A percentile compares a stretch with the other conserved stretches of the same genome.
Evolutionary conservation across 2,329 filamentous ascomycete genomes (phyloP).

Genomic region (Exophiala sp.): DNA sequence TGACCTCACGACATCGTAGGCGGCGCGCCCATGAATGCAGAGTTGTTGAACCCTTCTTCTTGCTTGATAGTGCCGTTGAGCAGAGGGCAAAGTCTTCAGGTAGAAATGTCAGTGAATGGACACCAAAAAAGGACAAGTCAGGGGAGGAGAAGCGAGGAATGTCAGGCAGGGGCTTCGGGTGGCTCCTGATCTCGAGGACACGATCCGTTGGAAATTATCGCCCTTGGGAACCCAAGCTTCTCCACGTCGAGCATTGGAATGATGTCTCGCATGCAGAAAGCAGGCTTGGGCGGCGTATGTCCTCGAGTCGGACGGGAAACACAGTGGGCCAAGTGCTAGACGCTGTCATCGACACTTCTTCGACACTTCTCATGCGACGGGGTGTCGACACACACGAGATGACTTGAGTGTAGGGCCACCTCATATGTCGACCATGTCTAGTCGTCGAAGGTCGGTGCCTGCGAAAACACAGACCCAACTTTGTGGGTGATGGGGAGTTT

Average conservation of each 20-base stretch:
- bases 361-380: too few relatives aligned
- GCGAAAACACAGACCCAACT: constrained; percentile 16
- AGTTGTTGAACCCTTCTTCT: constrained; percentile 42
- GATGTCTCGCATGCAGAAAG: constrained; percentile 4
- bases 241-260: constrained; percentile 6
- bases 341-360: background rate
- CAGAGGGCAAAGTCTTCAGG: constrained; percentile 66
- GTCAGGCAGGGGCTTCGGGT: background rate
- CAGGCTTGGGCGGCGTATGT: constrained; percentile 3
- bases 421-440: background rate
- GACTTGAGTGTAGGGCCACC: background rate
- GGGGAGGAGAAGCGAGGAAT: background rate
- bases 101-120: constrained; percentile 29
- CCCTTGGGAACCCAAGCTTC: background rate
- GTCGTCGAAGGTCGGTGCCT: constrained; percentile 16
- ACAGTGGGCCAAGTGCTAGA: background rate
- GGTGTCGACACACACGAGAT: background rate
- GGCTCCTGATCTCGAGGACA: background rate
- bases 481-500: constrained; percentile 24
- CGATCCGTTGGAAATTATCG: background rate
- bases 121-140: background rate
- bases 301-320: constrained; percentile 7
- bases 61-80: constrained; percentile 74
- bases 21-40: constrained; percentile 46
- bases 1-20: constrained; percentile 21